These are phyloP conservation scores for Melampsora americana DNA, from an alignment of 1,284 basidiomycete genomes.

Conservation along the genomic window DNA sequence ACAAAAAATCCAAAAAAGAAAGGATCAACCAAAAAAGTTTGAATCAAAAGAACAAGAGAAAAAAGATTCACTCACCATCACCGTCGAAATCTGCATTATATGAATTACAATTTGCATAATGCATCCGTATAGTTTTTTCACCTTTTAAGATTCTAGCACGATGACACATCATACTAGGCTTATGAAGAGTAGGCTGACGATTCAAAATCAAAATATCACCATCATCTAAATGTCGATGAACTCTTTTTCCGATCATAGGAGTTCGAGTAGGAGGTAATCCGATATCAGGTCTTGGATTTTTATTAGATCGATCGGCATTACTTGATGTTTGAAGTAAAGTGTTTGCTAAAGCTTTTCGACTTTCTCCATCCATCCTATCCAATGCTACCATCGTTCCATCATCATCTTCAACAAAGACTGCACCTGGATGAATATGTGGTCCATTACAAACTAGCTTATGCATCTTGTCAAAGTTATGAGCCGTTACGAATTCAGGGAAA, in stretches of 20 bases:
- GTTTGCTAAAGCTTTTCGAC: constrained; percentile 93
- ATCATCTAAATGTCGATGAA: constrained; percentile 89
- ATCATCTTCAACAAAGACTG: constrained; percentile 90
- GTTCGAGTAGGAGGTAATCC: constrained; percentile 53
- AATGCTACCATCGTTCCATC: constrained; percentile 81
- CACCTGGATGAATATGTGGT: constrained; percentile 84
- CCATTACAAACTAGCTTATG: constrained; percentile 89
- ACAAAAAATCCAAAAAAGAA: not conserved
- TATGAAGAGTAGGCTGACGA: constrained; percentile 96
- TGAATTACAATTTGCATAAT: constrained; percentile 99
- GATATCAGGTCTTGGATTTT: constrained; percentile 57
- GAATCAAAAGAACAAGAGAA: not conserved
- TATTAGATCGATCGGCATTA: constrained; percentile 61
- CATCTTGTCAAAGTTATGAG: constrained; percentile 82
- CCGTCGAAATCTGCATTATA: constrained; percentile 99
- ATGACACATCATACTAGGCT: constrained; percentile 99
- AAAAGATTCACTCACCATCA: constrained; percentile 69
- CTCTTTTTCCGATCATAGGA: constrained; percentile 81
- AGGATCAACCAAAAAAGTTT: not conserved
- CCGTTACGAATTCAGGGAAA: constrained; percentile 94
- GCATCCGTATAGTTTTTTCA: constrained; percentile 99
- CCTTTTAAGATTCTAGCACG: constrained; percentile 85
- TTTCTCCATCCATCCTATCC: constrained; percentile 77
- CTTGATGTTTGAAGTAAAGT: constrained; percentile 86
- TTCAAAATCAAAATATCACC: constrained; percentile 96